phyloP scores from a whole-genome alignment of 345 rosid genomes.

The Citrus australasica region DNA sequence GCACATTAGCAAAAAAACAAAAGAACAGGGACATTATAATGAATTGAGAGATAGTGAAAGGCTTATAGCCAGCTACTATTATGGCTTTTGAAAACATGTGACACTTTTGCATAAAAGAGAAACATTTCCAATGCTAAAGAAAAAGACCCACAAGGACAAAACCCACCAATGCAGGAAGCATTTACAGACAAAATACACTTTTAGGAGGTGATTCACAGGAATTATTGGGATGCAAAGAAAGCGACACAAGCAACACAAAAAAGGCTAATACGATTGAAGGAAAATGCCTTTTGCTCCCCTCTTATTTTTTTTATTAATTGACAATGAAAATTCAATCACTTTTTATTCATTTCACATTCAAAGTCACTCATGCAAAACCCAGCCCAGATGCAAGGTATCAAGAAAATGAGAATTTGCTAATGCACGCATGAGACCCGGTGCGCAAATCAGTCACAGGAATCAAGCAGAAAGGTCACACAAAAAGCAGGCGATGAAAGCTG shows the following conservation, averaged over 20 bases:
- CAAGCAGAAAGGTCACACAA: background rate
- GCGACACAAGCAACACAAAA: constrained; percentile 24
- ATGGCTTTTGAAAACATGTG: background rate
- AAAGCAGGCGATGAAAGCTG: background rate
- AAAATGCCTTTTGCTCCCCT: background rate
- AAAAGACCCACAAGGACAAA: background rate
- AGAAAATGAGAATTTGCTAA: constrained; percentile 5
- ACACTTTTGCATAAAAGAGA: background rate
- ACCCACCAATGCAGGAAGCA: constrained; percentile 18
- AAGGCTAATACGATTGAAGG: constrained; percentile 3
- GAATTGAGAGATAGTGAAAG: constrained; percentile 12
- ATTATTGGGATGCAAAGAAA: constrained; percentile 9
- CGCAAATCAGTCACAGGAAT: constrained; percentile 2
- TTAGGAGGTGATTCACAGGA: constrained; percentile 46
- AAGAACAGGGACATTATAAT: background rate
- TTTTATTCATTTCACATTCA: background rate
- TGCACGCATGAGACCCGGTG: background rate
- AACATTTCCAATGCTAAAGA: background rate
- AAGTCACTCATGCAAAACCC: background rate
- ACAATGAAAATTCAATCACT: constrained; percentile 10
- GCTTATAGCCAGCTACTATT: background rate
- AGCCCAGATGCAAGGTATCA: background rate
- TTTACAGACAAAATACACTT: constrained; percentile 45
- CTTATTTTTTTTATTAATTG: background rate
- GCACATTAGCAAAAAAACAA: background rate